Percentiles rank a stretch among this genome's conserved stretches.
Evolutionary conservation across 1,284 basidiomycete genomes (phyloP).

Genomic region (Gymnopus androsaceus): DNA sequence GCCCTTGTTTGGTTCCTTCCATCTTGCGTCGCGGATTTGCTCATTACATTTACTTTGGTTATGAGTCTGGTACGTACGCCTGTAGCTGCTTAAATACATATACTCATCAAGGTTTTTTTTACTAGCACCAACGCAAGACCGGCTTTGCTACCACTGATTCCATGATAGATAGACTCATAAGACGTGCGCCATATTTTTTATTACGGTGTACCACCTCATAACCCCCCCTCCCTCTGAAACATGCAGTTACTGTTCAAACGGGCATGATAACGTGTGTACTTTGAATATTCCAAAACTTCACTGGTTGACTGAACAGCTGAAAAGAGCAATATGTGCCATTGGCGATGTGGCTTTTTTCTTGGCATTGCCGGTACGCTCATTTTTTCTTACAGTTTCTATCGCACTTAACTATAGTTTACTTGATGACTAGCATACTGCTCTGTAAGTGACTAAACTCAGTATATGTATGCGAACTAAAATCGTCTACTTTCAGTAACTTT

Average conservation of each 20-base stretch:
- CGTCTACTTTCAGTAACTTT: conserved; percentile 22
- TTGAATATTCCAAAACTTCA: conserved; percentile 3
- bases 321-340: conserved; percentile 40
- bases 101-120: not conserved
- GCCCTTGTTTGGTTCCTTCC: conserved; percentile 51
- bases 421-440: conserved; percentile 8
- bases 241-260: conserved; percentile 48
- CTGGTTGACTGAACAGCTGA: not conserved
- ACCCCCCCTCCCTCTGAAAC: too few species aligned
- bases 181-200: conserved; percentile 32
- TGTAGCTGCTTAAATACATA: too few species aligned
- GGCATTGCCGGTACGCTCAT: conserved; percentile 33
- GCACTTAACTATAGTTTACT: not conserved
- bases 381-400: not conserved
- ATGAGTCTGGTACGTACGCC: conserved; percentile 39
- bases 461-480: not conserved
- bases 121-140: conserved; percentile 43
- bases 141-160: conserved; percentile 46
- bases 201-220: not conserved
- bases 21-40: conserved; percentile 44
- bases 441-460: conserved; percentile 3
- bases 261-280: conserved; percentile 43
- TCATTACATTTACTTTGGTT: conserved; percentile 49
- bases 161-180: conserved; percentile 47
- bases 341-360: conserved; percentile 50